Conservation (phyloP, 2,329 filamentous ascomycete genomes). For the Diplodia intermedia region DNA sequence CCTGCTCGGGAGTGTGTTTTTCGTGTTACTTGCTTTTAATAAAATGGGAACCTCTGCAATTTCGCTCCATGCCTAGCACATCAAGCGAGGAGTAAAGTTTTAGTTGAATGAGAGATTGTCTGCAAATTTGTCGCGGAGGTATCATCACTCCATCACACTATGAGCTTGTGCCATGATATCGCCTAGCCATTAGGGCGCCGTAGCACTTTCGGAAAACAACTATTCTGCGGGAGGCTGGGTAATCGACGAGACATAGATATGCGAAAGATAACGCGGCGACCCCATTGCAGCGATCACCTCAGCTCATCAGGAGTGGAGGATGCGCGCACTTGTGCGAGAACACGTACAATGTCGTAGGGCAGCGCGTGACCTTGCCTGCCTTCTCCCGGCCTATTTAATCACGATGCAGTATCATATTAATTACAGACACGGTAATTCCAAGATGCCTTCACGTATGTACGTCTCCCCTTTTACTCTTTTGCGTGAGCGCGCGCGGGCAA, state of each 20-base stretch:
- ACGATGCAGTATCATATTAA: constrained; percentile 9
- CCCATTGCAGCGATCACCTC: not conserved
- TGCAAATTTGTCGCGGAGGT: not conserved
- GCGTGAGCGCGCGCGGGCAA: too few species aligned
- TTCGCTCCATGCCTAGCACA: constrained; percentile 1
- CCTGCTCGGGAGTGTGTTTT: constrained; percentile 27
- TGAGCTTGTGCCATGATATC: too few species aligned
- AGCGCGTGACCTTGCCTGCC: not conserved
- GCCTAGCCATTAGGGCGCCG: not conserved
- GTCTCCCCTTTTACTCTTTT: constrained; percentile 2
- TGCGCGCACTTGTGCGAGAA: not conserved
- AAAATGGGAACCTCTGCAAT: constrained; percentile 30
- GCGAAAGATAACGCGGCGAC: not conserved
- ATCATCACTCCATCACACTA: not conserved
- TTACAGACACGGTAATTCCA: not conserved
- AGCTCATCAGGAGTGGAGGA: not conserved
- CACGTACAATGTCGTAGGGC: not conserved
- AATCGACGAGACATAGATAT: not conserved
- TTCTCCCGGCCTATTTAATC: not conserved
- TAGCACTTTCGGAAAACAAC: not conserved
- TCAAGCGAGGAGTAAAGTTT: not conserved
- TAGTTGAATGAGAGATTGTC: not conserved
- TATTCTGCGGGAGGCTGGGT: not conserved
- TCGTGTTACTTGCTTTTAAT: constrained; percentile 31
- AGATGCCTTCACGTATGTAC: not conserved